Conservation (phyloP, 768 basidiomycete species). For the Podaxis sp. region DNA sequence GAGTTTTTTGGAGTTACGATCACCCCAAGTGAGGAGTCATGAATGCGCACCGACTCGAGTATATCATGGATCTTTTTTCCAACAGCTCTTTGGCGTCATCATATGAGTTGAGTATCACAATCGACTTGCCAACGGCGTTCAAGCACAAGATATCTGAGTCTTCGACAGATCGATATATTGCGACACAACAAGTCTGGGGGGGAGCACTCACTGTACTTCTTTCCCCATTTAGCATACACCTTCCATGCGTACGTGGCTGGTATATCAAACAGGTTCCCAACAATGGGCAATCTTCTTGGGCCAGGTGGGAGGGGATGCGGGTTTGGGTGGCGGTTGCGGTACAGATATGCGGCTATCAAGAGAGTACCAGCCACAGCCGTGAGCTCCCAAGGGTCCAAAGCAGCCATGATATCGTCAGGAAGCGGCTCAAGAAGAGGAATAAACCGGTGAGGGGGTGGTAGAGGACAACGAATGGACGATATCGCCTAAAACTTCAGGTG, state of each 20-base stretch:
- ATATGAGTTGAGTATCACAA: constrained; percentile 18
- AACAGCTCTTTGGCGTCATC: constrained; percentile 18
- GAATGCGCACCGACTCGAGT: constrained; percentile 18
- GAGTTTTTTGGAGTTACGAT: neutral
- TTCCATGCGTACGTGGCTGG: constrained; percentile 39
- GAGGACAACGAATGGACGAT: neutral
- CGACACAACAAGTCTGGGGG: neutral
- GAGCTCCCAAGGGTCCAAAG: neutral
- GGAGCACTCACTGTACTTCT: constrained; percentile 29
- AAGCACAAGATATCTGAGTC: constrained; percentile 20
- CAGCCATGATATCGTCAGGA: neutral
- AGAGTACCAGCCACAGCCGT: neutral
- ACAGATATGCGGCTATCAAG: neutral
- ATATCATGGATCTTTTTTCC: constrained; percentile 18
- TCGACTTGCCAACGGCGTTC: constrained; percentile 15
- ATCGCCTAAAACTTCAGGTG: neutral
- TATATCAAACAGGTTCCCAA: constrained; percentile 42
- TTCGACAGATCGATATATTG: neutral
- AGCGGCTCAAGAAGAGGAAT: neutral
- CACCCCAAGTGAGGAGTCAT: neutral
- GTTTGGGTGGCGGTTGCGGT: neutral
- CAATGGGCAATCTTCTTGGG: constrained; percentile 35
- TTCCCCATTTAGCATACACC: constrained; percentile 36
- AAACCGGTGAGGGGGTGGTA: neutral
- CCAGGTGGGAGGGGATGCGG: constrained; percentile 30